Evolutionary conservation across 441 rosid genomes (phyloP).

Genomic region (Croton setiger): DNA sequence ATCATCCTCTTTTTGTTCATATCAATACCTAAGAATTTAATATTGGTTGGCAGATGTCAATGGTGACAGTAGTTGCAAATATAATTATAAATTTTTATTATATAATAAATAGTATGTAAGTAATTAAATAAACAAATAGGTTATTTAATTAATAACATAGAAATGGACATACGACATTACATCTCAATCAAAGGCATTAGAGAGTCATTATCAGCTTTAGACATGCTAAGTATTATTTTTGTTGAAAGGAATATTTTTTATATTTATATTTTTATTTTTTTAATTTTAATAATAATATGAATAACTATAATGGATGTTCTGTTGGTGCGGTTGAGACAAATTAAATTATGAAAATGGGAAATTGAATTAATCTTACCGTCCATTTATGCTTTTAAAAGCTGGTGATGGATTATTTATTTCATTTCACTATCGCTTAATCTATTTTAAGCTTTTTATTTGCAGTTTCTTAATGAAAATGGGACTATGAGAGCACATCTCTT

Average conservation of each 20-base stretch:
- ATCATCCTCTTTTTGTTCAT: too few species aligned
- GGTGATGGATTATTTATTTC: neutral
- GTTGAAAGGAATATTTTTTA: neutral
- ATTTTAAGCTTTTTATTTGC: neutral
- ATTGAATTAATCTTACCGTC: neutral
- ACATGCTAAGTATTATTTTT: neutral
- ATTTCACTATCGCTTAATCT: too few species aligned
- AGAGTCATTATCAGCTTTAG: conserved; percentile 12
- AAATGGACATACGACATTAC: neutral
- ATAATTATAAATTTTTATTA: too few species aligned
- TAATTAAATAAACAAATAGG: too few species aligned
- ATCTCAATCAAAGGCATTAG: neutral
- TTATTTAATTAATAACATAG: neutral
- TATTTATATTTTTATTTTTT: neutral
- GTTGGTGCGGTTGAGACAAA: neutral
- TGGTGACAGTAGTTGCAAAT: too few species aligned
- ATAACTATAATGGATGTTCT: neutral
- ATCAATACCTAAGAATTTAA: too few species aligned
- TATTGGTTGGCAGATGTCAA: too few species aligned
- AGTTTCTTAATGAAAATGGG: too few species aligned
- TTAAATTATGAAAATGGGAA: neutral
- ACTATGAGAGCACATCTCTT: too few species aligned
- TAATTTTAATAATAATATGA: neutral
- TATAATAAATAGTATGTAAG: too few species aligned
- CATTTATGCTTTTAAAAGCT: too few species aligned